A percentile compares a stretch with the other conserved stretches of the same genome.
Evolutionary conservation across 2,329 filamentous ascomycete species (phyloP).

Genomic region (Fusarium succisae): DNA sequence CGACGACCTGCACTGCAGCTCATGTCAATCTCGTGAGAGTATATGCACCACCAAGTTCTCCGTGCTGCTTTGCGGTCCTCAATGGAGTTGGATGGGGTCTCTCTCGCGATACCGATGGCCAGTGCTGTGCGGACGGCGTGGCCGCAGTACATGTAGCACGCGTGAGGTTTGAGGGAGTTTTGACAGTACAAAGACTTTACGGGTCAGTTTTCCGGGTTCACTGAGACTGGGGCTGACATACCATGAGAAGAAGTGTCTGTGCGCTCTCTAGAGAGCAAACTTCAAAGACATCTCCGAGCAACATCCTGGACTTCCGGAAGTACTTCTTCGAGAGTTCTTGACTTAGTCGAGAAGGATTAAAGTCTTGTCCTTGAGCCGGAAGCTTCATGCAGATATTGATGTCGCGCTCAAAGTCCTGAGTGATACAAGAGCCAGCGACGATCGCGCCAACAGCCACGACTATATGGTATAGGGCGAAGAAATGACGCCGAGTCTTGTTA

Average conservation of each 20-base stretch:
- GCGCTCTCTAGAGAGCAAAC: background rate
- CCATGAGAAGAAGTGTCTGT: background rate
- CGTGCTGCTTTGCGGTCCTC: constrained; percentile 1
- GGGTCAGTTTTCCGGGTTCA: fast-evolving
- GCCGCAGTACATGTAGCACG: background rate
- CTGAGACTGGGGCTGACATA: background rate
- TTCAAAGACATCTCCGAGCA: background rate
- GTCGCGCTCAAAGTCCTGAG: background rate
- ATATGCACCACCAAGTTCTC: constrained; percentile 8
- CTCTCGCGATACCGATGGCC: background rate
- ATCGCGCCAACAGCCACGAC: background rate
- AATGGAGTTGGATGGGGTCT: background rate
- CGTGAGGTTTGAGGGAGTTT: background rate
- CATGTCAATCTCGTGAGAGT: constrained; percentile 18
- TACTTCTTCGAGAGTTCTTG: background rate
- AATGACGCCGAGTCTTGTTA: background rate
- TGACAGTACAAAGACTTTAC: background rate
- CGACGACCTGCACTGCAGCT: constrained; percentile 11
- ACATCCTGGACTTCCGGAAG: background rate
- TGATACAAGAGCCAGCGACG: background rate
- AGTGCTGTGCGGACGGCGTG: background rate
- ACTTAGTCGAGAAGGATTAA: background rate
- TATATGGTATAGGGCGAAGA: background rate
- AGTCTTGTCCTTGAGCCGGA: background rate
- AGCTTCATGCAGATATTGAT: background rate